These are phyloP conservation scores for Trapa bicornis DNA, from an alignment of 345 rosid genomes.

Conservation along the genomic window DNA sequence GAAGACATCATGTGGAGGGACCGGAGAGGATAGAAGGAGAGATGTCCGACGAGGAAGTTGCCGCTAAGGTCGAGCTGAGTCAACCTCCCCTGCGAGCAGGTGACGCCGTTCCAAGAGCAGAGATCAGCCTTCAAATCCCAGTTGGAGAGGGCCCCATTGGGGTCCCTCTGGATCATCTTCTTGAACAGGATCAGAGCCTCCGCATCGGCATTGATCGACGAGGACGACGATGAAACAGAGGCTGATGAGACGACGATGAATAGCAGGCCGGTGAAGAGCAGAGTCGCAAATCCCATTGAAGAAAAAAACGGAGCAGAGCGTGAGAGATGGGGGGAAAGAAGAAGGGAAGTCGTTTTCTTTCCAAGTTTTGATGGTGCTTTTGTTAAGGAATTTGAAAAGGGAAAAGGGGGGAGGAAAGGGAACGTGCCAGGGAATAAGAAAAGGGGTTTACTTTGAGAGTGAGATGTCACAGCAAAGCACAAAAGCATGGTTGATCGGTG, in stretches of 20 bases:
- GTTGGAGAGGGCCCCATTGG: conserved; percentile 39
- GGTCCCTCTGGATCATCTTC: conserved; percentile 54
- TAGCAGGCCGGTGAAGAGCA: conserved; percentile 13
- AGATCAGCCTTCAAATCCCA: conserved; percentile 48
- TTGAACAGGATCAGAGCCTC: conserved; percentile 57
- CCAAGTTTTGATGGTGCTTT: conserved; percentile 20
- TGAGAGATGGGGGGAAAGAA: conserved; percentile 12
- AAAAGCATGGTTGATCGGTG: background rate
- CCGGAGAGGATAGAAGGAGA: conserved; percentile 47
- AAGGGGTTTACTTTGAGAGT: conserved; percentile 11
- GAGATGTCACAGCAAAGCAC: background rate
- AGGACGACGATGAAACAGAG: conserved; percentile 16
- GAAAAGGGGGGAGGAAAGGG: conserved; percentile 12
- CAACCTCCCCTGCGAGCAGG: conserved; percentile 57
- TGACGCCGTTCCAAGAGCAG: conserved; percentile 65
- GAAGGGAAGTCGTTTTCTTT: background rate
- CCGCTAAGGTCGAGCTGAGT: conserved; percentile 59
- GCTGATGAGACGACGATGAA: conserved; percentile 17
- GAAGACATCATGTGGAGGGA: conserved; percentile 47
- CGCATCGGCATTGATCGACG: conserved; percentile 61
- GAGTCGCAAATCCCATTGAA: background rate
- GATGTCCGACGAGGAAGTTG: conserved; percentile 34
- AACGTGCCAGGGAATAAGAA: conserved; percentile 35
- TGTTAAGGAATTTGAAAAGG: background rate
- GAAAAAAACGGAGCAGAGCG: conserved; percentile 2